Evolutionary conservation across 2,329 filamentous ascomycete species (phyloP).

Genomic region (Hymenoscyphus fraxineus): DNA sequence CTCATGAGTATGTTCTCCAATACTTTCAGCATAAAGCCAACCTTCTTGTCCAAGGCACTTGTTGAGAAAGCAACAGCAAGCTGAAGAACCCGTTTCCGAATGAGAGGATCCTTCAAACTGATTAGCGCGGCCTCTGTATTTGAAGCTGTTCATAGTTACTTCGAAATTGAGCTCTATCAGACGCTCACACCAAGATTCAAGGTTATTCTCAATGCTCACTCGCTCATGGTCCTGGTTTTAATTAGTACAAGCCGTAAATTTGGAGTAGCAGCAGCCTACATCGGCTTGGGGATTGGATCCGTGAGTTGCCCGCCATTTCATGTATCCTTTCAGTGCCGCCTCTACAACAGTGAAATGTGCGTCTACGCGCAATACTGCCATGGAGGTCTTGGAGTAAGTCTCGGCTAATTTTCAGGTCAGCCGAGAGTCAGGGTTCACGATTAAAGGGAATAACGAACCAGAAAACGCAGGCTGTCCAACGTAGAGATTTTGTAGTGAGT

Average conservation of each 20-base stretch:
- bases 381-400: constrained; percentile 65
- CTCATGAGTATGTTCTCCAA: constrained; percentile 88
- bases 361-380: constrained; percentile 75
- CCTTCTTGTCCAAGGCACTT: constrained; percentile 71
- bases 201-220: constrained; percentile 55
- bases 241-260: constrained; percentile 22
- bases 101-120: constrained; percentile 61
- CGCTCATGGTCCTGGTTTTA: constrained; percentile 44
- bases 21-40: constrained; percentile 80
- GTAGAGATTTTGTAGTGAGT: constrained; percentile 71
- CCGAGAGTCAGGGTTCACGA: constrained; percentile 8
- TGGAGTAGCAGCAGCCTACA: constrained; percentile 16
- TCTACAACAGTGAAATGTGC: constrained; percentile 88
- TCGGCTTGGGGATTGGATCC: constrained; percentile 48
- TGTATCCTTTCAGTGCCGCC: constrained; percentile 81
- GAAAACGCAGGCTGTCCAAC: constrained; percentile 64
- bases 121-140: constrained; percentile 34
- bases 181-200: constrained; percentile 70
- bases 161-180: constrained; percentile 70
- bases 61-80: constrained; percentile 82
- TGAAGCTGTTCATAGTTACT: constrained; percentile 16
- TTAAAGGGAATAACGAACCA: constrained; percentile 41
- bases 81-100: constrained; percentile 77
- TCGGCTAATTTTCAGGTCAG: constrained; percentile 40
- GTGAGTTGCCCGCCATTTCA: constrained; percentile 64